phyloP scores from a whole-genome alignment of 352 stramenopile species.

The Pythium rishiriense region DNA sequence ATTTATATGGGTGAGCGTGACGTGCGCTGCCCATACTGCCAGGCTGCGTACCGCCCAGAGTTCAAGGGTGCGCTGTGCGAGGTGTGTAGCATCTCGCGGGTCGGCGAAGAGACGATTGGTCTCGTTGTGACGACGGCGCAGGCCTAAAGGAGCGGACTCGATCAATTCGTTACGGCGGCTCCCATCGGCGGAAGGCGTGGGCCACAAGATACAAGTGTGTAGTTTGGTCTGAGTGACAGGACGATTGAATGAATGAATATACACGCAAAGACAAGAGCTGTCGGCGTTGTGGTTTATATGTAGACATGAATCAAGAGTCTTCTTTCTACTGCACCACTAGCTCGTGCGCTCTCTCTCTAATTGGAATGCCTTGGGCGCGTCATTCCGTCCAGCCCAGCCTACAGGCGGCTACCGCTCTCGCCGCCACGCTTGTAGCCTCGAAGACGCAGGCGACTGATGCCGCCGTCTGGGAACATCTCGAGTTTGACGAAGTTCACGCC shows the following conservation, averaged over 20 bases:
- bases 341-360: no score
- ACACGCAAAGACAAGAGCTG: conserved; percentile 1
- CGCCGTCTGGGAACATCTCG: conserved; percentile 94
- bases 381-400: no score
- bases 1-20: conserved; percentile 93
- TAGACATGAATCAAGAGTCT: not conserved
- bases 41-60: conserved; percentile 85
- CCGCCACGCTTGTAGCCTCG: conserved; percentile 61
- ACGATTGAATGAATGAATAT: not conserved
- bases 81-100: conserved; percentile 91
- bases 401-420: conserved; percentile 16
- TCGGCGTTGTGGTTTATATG: not conserved
- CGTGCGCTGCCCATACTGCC: conserved; percentile 96
- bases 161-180: not conserved
- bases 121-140: conserved; percentile 85
- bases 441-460: conserved; percentile 89
- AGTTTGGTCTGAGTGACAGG: not conserved
- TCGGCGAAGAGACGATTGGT: conserved; percentile 96
- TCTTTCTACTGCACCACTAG: no score
- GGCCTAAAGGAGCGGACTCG: conserved; percentile 13
- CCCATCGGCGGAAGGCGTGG: not conserved
- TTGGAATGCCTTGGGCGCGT: no score
- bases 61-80: conserved; percentile 92
- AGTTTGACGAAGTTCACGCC: conserved; percentile 92
- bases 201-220: not conserved